phyloP scores from a whole-genome alignment of 176 grass and related monocot genomes.

The Pharus latifolius region DNA sequence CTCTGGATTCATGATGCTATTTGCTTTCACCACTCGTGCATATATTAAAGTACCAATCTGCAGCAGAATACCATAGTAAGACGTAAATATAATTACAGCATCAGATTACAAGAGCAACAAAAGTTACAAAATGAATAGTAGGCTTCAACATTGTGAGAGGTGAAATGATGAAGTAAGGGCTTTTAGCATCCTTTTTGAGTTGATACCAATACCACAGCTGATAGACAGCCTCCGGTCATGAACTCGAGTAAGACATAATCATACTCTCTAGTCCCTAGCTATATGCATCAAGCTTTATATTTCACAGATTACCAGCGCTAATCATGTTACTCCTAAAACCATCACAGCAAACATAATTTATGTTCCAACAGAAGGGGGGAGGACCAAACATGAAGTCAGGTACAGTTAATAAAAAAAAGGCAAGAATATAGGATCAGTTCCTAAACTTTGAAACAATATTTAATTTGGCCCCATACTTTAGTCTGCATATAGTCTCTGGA shows the following conservation, averaged over 20 bases:
- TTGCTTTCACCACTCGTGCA: constrained; percentile 83
- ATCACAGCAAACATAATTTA: too few relatives aligned
- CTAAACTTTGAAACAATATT: too few relatives aligned
- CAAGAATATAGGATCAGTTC: too few relatives aligned
- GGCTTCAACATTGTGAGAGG: background rate
- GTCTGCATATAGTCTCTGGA: too few relatives aligned
- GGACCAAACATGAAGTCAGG: too few relatives aligned
- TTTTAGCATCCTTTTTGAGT: background rate
- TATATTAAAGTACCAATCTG: constrained; percentile 89
- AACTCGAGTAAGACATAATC: too few relatives aligned
- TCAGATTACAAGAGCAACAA: constrained; percentile 1
- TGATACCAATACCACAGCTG: background rate
- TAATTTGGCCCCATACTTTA: too few relatives aligned
- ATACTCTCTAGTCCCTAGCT: background rate
- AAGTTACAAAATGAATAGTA: constrained; percentile 6
- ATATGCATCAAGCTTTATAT: background rate
- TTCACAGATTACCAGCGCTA: too few relatives aligned
- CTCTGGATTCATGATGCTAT: constrained; percentile 90
- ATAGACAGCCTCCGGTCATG: background rate
- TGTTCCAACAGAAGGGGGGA: too few relatives aligned
- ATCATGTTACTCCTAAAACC: too few relatives aligned
- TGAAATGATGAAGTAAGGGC: background rate
- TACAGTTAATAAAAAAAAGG: too few relatives aligned
- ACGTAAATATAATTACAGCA: background rate
- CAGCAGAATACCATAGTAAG: constrained; percentile 22